A percentile compares a stretch with the other conserved stretches of the same genome.
phyloP scores from a whole-genome alignment of 2,329 filamentous ascomycete genomes.

The Aspergillus uvarum region DNA sequence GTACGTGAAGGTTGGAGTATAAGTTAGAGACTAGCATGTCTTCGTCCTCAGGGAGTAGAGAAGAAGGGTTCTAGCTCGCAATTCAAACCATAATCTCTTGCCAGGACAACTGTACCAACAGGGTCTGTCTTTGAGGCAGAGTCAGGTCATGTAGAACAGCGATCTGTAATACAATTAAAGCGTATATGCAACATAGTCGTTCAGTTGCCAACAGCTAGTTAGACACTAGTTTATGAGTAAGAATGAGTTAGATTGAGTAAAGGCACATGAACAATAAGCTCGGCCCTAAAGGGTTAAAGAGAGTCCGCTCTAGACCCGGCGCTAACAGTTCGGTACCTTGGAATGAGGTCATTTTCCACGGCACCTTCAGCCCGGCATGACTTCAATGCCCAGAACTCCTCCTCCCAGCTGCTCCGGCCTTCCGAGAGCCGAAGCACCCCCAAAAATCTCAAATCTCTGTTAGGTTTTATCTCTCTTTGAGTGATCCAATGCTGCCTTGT shows the following conservation, averaged over 20 bases:
- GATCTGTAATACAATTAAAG: neutral
- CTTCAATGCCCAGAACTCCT: slow-evolving; percentile 10
- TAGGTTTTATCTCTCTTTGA: neutral
- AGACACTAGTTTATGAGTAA: too few relatives aligned
- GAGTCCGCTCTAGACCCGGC: slow-evolving; percentile 11
- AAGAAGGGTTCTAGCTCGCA: too few relatives aligned
- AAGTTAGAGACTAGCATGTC: too few relatives aligned
- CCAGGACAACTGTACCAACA: neutral
- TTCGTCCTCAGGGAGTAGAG: too few relatives aligned
- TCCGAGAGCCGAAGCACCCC: slow-evolving; percentile 10
- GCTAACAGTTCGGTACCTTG: slow-evolving; percentile 20
- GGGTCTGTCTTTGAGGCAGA: neutral
- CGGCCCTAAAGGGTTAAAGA: neutral
- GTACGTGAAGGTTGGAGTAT: neutral
- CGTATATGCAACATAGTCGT: neutral
- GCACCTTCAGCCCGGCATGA: slow-evolving; percentile 15
- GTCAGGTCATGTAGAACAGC: neutral
- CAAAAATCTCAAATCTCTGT: neutral
- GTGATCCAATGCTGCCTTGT: too few relatives aligned
- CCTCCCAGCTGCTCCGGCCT: slow-evolving; percentile 17
- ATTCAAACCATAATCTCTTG: neutral
- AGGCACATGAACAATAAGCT: neutral
- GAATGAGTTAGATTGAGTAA: too few relatives aligned
- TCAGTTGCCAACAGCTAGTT: neutral
- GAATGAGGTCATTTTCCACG: slow-evolving; percentile 21